Evolutionary conservation across 306 rosid species (phyloP).

Genomic region (Corylus heterophylla): DNA sequence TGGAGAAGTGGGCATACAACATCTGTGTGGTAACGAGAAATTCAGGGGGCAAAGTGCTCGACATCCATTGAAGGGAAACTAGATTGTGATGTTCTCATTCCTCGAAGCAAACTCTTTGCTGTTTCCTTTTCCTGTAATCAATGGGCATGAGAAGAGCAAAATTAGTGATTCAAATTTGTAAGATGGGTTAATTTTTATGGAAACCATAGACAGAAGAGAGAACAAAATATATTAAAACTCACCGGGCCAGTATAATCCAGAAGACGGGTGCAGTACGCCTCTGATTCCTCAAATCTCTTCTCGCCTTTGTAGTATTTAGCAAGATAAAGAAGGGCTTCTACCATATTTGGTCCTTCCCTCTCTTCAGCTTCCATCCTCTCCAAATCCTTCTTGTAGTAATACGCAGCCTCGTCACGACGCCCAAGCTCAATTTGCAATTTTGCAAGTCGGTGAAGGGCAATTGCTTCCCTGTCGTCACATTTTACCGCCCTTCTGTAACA

Average conservation of each 20-base stretch:
- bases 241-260: slow-evolving; percentile 94
- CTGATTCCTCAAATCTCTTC: slow-evolving; percentile 82
- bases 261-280: slow-evolving; percentile 93
- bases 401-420: slow-evolving; percentile 81
- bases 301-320: slow-evolving; percentile 59
- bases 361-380: slow-evolving; percentile 97
- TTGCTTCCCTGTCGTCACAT: slow-evolving; percentile 90
- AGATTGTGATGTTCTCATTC: slow-evolving; percentile 73
- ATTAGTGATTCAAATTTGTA: not conserved
- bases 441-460: slow-evolving; percentile 85
- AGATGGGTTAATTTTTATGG: not conserved
- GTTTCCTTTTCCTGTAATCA: slow-evolving; percentile 84
- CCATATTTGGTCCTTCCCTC: slow-evolving; percentile 96
- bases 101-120: slow-evolving; percentile 85
- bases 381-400: slow-evolving; percentile 84
- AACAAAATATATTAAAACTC: slow-evolving; percentile 34
- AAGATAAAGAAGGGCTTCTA: slow-evolving; percentile 81
- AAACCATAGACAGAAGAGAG: not conserved
- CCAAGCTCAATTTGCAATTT: slow-evolving; percentile 73
- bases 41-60: slow-evolving; percentile 78
- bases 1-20: slow-evolving; percentile 12
- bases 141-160: slow-evolving; percentile 19
- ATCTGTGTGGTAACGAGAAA: not conserved
- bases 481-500: slow-evolving; percentile 85
- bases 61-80: slow-evolving; percentile 69